Base-by-base conservation (phyloP, 306 rosid species). In the Neltuma alba region DNA sequence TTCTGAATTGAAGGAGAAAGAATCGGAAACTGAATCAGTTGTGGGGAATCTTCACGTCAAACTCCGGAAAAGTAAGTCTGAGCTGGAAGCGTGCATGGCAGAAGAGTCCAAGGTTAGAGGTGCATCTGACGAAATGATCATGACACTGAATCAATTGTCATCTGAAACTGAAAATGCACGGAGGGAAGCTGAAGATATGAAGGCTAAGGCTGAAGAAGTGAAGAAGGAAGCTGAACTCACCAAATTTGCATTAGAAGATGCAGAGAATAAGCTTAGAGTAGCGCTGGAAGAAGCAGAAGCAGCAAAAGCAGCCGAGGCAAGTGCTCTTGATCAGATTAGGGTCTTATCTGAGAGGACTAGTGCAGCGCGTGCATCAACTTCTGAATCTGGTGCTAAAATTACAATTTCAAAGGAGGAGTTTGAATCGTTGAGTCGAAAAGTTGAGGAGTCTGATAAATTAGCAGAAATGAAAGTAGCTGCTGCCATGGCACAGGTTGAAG, bases 401-500 rank as follows among this genome's bases (percentile, higher is more conserved):
- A 90, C 96, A 16, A 79, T 96, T 71, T 96, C 99, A 0, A 89
- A 50, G 77, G 98, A 96, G 31, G 99, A 96, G 82, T 90, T 82
- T 5, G 94, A 93, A 78, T 91, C 99, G 0, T 78, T 93, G 71
- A 91, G 93, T 78, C 88, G 85, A 44, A 96, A 93, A 83, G 96
- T 96, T 73, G 98, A 89, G 85, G 98, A 93, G 85, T 91, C 97
- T 1, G 92, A 91, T 79, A 88, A 85, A 57, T 86, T 96, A 81
- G 88, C 99, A 4, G 94, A 90, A 77, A 93, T 96, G 99, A 93
- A 89, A 85, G 92, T 96, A 66, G 99, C 93, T 69, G 99, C 99
- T 54, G 99, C 99, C 48, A 36, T 85, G 87, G 99, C 99, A 70
- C 98, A 93, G 86, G 99, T 86, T 71, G 98, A 91, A 82, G 99